A percentile compares a stretch with the other conserved stretches of the same genome.
phyloP scores from a whole-genome alignment of 768 basidiomycete genomes.

The Strobilomyces dryophilus region DNA sequence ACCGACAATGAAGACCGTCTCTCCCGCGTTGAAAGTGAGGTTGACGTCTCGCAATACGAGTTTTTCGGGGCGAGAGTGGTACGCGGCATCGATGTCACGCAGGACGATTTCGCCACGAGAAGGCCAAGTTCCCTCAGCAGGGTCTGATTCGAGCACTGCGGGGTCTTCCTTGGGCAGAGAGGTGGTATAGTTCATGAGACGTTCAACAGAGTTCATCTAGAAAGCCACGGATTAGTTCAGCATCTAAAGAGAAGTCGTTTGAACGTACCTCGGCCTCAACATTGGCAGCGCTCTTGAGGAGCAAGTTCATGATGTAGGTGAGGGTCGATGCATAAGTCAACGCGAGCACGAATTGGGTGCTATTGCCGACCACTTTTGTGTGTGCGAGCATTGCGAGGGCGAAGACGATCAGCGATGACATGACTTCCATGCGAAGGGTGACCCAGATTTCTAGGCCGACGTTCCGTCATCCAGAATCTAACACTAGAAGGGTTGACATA shows the following conservation, averaged over 20 bases:
- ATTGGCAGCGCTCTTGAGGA: slow-evolving; percentile 25
- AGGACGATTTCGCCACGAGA: slow-evolving; percentile 61
- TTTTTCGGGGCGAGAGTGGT: slow-evolving; percentile 64
- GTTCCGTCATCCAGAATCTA: neutral
- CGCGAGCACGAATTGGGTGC: slow-evolving; percentile 25
- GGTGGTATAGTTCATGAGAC: slow-evolving; percentile 24
- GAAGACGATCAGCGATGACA: slow-evolving; percentile 26
- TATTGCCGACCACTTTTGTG: slow-evolving; percentile 21
- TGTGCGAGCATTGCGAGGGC: slow-evolving; percentile 26
- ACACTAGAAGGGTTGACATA: slow-evolving; percentile 4
- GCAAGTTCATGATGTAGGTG: slow-evolving; percentile 28
- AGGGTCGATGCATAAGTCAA: slow-evolving; percentile 25
- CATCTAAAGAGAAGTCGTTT: neutral
- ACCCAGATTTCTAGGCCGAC: slow-evolving; percentile 27
- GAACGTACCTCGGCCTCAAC: slow-evolving; percentile 24
- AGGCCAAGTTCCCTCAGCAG: slow-evolving; percentile 20
- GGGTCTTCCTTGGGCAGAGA: slow-evolving; percentile 23
- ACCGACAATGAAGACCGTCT: slow-evolving; percentile 77
- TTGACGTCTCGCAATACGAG: slow-evolving; percentile 56
- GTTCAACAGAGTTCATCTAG: slow-evolving; percentile 29
- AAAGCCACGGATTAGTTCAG: neutral
- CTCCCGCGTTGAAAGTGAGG: slow-evolving; percentile 62
- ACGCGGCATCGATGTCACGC: slow-evolving; percentile 58
- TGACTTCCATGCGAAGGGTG: slow-evolving; percentile 28
- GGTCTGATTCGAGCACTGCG: slow-evolving; percentile 19